phyloP scores from a whole-genome alignment of 2,329 filamentous ascomycete species.

The Fusarium coicis region DNA sequence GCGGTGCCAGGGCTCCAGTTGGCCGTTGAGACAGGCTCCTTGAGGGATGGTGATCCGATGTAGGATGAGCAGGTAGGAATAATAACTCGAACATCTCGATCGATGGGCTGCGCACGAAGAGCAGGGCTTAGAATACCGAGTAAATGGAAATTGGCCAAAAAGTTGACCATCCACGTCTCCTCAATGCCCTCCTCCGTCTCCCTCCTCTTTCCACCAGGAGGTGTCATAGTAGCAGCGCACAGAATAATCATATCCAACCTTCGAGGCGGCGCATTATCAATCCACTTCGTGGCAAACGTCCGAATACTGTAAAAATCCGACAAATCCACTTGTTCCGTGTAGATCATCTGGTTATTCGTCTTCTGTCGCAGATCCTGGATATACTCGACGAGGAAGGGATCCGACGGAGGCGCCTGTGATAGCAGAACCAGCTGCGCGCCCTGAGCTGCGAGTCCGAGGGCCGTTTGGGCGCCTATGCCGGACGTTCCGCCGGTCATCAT shows the following conservation, averaged over 20 bases:
- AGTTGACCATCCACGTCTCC: slow-evolving; percentile 93
- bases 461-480: slow-evolving; percentile 84
- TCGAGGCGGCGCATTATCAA: slow-evolving; percentile 91
- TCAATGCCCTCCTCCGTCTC: slow-evolving; percentile 85
- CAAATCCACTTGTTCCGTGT: slow-evolving; percentile 94
- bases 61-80: slow-evolving; percentile 90
- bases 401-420: slow-evolving; percentile 81
- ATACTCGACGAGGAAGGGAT: slow-evolving; percentile 92
- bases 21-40: slow-evolving; percentile 60
- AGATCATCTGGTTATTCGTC: slow-evolving; percentile 87
- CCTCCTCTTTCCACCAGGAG: slow-evolving; percentile 68
- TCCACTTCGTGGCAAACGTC: slow-evolving; percentile 95
- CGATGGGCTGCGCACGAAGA: slow-evolving; percentile 88
- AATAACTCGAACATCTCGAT: slow-evolving; percentile 90
- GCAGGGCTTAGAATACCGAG: slow-evolving; percentile 92
- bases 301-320: slow-evolving; percentile 89
- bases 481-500: slow-evolving; percentile 96
- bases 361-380: slow-evolving; percentile 84
- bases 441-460: slow-evolving; percentile 77
- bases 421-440: slow-evolving; percentile 93
- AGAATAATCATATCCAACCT: slow-evolving; percentile 91
- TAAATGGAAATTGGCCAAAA: slow-evolving; percentile 94
- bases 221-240: slow-evolving; percentile 82
- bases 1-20: slow-evolving; percentile 66
- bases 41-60: slow-evolving; percentile 77